phyloP scores from a whole-genome alignment of 1,284 basidiomycete species.

The Cyathus olla region DNA sequence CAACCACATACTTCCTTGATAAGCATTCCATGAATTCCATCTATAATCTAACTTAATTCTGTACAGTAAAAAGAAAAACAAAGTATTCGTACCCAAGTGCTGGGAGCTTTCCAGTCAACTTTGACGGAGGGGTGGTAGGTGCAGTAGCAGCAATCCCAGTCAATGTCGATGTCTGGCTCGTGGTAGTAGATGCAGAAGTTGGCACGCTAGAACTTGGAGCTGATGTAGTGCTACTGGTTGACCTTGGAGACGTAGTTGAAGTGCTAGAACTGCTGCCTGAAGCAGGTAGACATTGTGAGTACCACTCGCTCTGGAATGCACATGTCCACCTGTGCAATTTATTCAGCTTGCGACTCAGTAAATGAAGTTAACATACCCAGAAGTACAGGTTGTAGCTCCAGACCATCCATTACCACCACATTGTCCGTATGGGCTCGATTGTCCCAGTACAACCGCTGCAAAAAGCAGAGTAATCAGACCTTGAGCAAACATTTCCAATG shows the following conservation, averaged over 20 bases:
- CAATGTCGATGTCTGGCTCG: slow-evolving; percentile 19
- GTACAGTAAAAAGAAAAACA: not conserved
- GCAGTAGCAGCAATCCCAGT: slow-evolving; percentile 20
- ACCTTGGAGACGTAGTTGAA: slow-evolving; percentile 16
- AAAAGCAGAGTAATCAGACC: too few relatives aligned
- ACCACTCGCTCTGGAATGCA: slow-evolving; percentile 37
- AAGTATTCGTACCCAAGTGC: slow-evolving; percentile 38
- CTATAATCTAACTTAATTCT: slow-evolving; percentile 27
- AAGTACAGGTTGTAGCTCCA: slow-evolving; percentile 39
- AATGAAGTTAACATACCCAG: slow-evolving; percentile 28
- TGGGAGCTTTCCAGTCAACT: slow-evolving; percentile 40
- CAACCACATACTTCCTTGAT: slow-evolving; percentile 50
- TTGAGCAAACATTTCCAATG: too few relatives aligned
- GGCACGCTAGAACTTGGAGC: slow-evolving; percentile 6
- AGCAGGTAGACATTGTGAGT: slow-evolving; percentile 48
- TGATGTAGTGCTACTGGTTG: slow-evolving; percentile 3
- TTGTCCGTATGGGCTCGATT: slow-evolving; percentile 37
- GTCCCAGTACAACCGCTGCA: slow-evolving; percentile 14
- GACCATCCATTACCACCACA: slow-evolving; percentile 48
- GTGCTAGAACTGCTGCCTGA: slow-evolving; percentile 10
- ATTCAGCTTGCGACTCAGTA: slow-evolving; percentile 2
- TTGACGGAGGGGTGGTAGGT: slow-evolving; percentile 40
- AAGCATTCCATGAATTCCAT: slow-evolving; percentile 69
- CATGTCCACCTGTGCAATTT: slow-evolving; percentile 37
- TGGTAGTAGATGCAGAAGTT: slow-evolving; percentile 4